Conservation (phyloP, 257 asterid species). For the Eustoma russellianum region DNA sequence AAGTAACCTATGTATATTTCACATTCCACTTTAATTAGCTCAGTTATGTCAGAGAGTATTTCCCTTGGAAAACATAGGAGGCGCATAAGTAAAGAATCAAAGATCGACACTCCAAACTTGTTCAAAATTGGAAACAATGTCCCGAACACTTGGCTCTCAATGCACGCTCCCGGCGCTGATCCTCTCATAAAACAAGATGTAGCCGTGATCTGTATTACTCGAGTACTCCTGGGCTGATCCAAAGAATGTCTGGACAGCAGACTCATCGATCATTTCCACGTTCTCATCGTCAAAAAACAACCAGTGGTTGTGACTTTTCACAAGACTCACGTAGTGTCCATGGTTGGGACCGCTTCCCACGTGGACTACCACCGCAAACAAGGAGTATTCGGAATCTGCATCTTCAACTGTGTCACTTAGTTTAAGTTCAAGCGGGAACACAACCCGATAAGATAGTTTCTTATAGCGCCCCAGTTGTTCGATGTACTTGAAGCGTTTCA, state of each 20-base stretch:
- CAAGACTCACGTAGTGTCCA: slow-evolving; percentile 93
- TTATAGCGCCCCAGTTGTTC: slow-evolving; percentile 73
- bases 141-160: no score
- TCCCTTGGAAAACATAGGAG: no score
- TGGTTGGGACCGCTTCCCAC: slow-evolving; percentile 90
- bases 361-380: slow-evolving; percentile 73
- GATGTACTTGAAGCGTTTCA: slow-evolving; percentile 72
- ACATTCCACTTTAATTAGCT: slow-evolving; percentile 12
- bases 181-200: slow-evolving; percentile 72
- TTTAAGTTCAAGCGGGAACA: slow-evolving; percentile 77
- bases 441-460: slow-evolving; percentile 79
- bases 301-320: slow-evolving; percentile 89
- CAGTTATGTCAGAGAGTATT: no score
- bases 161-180: slow-evolving; percentile 13
- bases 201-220: slow-evolving; percentile 74
- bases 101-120: slow-evolving; percentile 5
- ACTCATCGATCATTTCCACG: slow-evolving; percentile 83
- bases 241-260: slow-evolving; percentile 78
- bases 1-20: slow-evolving; percentile 22
- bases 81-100: no score
- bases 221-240: slow-evolving; percentile 87
- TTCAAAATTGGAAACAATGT: slow-evolving; percentile 18
- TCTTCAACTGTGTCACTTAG: slow-evolving; percentile 80
- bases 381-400: slow-evolving; percentile 69
- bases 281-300: slow-evolving; percentile 73